Evolutionary conservation across 164 flowering plant genomes (phyloP).

Genomic region (Nymphaea colorata): DNA sequence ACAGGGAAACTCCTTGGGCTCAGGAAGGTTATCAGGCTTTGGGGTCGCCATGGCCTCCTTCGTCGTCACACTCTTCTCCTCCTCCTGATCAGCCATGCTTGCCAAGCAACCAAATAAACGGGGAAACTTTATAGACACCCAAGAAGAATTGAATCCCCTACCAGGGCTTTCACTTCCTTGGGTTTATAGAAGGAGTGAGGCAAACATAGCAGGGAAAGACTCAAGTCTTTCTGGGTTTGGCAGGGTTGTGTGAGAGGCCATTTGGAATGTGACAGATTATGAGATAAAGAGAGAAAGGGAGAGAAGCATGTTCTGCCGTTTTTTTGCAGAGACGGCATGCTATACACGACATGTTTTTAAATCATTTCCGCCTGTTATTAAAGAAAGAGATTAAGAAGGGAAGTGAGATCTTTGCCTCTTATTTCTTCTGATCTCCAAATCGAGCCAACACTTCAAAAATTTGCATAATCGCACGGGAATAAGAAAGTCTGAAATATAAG

Average conservation of each 20-base stretch:
- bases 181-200: neutral
- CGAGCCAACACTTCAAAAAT: neutral
- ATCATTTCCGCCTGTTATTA: neutral
- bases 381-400: neutral
- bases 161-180: neutral
- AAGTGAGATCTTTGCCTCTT: neutral
- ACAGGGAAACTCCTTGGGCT: neutral
- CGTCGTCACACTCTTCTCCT: neutral
- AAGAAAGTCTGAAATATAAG: neutral
- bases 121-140: neutral
- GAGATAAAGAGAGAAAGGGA: neutral
- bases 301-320: neutral
- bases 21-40: neutral
- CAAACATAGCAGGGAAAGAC: neutral
- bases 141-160: neutral
- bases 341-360: neutral
- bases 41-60: neutral
- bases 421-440: neutral
- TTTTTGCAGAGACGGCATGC: neutral
- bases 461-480: neutral
- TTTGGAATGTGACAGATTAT: neutral
- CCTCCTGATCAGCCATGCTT: neutral
- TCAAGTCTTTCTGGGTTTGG: neutral
- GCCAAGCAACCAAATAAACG: neutral
- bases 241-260: neutral